These are phyloP conservation scores for Verticillium zaregamsianum DNA, from an alignment of 2,329 filamentous ascomycete species.

Conservation along the genomic window DNA sequence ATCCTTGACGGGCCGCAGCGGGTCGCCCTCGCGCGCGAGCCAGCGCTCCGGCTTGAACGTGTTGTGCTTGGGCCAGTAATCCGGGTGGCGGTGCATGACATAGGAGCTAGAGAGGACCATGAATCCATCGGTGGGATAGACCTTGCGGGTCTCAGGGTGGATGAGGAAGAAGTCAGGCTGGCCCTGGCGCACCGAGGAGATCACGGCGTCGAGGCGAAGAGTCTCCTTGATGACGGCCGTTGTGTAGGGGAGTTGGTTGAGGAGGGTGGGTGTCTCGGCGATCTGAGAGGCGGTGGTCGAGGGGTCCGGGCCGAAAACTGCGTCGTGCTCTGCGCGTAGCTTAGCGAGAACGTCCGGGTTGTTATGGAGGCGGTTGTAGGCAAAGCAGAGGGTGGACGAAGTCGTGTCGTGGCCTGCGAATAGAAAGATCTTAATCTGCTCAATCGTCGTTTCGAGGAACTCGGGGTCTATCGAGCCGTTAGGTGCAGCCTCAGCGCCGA, in stretches of 20 bases:
- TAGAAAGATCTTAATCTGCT: conserved; percentile 25
- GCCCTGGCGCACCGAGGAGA: neutral
- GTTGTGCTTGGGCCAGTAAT: conserved; percentile 26
- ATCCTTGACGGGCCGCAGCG: conserved; percentile 31
- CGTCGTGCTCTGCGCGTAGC: conserved; percentile 24
- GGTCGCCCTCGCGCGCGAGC: conserved; percentile 23
- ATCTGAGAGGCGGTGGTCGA: conserved; percentile 32
- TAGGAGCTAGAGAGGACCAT: conserved; percentile 16
- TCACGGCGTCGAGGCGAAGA: conserved; percentile 41
- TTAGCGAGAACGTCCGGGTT: conserved; percentile 17
- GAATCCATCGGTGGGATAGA: conserved; percentile 34
- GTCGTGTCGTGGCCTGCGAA: conserved; percentile 29
- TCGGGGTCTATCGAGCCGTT: neutral
- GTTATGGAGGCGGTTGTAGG: conserved; percentile 17
- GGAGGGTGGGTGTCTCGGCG: conserved; percentile 33
- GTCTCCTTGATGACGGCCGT: conserved; percentile 48
- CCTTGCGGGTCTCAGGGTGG: conserved; percentile 35
- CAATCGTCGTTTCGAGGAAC: conserved; percentile 10
- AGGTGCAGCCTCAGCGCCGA: neutral
- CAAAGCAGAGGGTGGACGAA: conserved; percentile 19
- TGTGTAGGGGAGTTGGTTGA: conserved; percentile 49
- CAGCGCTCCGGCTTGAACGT: conserved; percentile 40
- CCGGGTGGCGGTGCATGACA: conserved; percentile 24
- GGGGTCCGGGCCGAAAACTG: conserved; percentile 40
- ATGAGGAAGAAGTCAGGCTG: conserved; percentile 29